phyloP scores from a whole-genome alignment of 177 flowering plant species.

The Vitis hybrid region DNA sequence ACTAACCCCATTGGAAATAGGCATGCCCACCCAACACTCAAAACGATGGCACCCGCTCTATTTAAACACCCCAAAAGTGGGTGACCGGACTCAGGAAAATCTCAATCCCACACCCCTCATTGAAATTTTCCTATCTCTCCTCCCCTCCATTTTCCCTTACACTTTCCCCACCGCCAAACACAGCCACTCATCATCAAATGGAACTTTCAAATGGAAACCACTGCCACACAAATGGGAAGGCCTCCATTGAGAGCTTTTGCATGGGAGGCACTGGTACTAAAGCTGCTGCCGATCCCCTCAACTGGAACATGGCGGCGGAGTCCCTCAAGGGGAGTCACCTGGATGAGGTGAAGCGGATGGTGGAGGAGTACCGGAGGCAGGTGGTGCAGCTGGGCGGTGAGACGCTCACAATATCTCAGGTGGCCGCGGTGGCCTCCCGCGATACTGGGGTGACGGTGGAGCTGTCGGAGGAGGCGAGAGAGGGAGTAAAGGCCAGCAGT shows the following conservation, averaged over 20 bases:
- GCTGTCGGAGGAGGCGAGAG: constrained; percentile 40
- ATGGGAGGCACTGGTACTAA: too few relatives aligned
- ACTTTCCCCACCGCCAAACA: too few relatives aligned
- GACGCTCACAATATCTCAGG: constrained; percentile 46
- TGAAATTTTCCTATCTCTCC: background rate
- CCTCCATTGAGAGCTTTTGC: background rate
- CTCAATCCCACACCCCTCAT: background rate
- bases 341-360: constrained; percentile 56
- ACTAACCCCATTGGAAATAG: constrained; percentile 26
- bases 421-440: constrained; percentile 41
- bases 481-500: constrained; percentile 51
- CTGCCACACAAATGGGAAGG: background rate
- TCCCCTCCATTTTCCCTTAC: too few relatives aligned
- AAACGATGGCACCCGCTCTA: constrained; percentile 2
- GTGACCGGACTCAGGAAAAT: constrained; percentile 10
- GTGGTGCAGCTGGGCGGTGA: constrained; percentile 40
- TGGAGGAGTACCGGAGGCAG: constrained; percentile 34
- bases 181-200: too few relatives aligned
- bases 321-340: constrained; percentile 50
- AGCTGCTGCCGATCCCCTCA: constrained; percentile 31
- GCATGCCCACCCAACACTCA: constrained; percentile 26
- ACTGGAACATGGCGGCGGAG: constrained; percentile 52
- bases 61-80: constrained; percentile 15
- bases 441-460: constrained; percentile 35
- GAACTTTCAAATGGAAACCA: too few relatives aligned